Evolutionary conservation across 352 stramenopile species (phyloP).

Genomic region (Phytophthora aleatoria): DNA sequence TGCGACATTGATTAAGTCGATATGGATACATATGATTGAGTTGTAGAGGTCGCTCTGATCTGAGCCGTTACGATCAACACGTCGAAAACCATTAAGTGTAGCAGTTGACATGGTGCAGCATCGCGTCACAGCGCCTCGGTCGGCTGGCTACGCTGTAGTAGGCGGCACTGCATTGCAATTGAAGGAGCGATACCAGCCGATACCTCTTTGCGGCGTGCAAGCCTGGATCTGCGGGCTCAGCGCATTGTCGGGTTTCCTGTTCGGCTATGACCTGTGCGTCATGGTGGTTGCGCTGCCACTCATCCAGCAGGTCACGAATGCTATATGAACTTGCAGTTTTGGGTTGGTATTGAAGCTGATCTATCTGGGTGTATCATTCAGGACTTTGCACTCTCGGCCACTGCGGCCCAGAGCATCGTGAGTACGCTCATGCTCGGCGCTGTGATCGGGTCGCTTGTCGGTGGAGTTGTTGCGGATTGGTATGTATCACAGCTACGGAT

Average conservation of each 20-base stretch:
- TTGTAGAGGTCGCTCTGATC: slow-evolving; percentile 9
- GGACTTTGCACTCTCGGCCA: slow-evolving; percentile 60
- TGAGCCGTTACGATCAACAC: neutral
- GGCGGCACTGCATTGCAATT: slow-evolving; percentile 2
- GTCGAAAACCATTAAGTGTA: neutral
- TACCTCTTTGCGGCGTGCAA: slow-evolving; percentile 35
- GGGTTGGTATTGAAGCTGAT: slow-evolving; percentile 3
- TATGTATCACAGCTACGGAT: slow-evolving; percentile 9
- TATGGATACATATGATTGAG: slow-evolving; percentile 11
- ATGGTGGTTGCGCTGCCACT: slow-evolving; percentile 75
- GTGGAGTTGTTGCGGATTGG: slow-evolving; percentile 62
- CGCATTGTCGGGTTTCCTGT: slow-evolving; percentile 73
- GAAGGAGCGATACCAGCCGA: slow-evolving; percentile 4
- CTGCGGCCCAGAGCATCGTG: slow-evolving; percentile 56
- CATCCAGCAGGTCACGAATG: slow-evolving; percentile 48
- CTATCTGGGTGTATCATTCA: slow-evolving; percentile 15
- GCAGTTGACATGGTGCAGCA: slow-evolving; percentile 22
- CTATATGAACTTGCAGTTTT: neutral
- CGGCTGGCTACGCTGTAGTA: slow-evolving; percentile 13
- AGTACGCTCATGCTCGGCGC: slow-evolving; percentile 74
- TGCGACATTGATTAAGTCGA: neutral
- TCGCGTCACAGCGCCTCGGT: slow-evolving; percentile 10
- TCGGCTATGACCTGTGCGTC: slow-evolving; percentile 79
- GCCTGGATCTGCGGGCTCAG: slow-evolving; percentile 62
- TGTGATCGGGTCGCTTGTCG: slow-evolving; percentile 62